Base-by-base conservation (phyloP, 331 rosid species). In the Malus hybrid region DNA sequence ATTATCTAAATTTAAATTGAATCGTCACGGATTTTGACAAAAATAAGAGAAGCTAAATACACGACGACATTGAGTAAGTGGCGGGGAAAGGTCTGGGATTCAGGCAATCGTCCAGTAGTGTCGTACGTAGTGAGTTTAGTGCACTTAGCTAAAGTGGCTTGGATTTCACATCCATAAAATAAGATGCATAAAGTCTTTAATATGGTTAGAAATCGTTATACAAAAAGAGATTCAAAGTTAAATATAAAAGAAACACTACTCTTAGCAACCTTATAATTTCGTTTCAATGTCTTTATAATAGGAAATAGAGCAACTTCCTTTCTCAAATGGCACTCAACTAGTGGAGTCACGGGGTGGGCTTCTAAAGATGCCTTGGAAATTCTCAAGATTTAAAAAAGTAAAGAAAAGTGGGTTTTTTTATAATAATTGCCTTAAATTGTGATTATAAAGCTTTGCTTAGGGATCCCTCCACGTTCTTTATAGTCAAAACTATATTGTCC, bases 1-100 rank as follows among this genome's bases (percentile, higher is more conserved):
- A 0, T 39, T 8, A 2, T 39, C 1, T 8, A 1, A 39, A 8
- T 0, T 8, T 8, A 8, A 39, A 39, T 0, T 1, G 1, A 39
- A 39, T 1, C 0, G 4, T 39, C 12, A 8, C 4, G 1, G 0
- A 9, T 39, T 39, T 39, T 39, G 0, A 0, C 1, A 39, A 3
- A 9, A 39, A 39, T 0, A 39, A 9, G 4, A 10, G 4, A 39
- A 39, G 46, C 0, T 8, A 39, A 39, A 39, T 39, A 39, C 1
- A 39, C 12, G 46, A 39, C 12, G 46, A 9, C 3, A 3, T 10
- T 39, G 46, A 39, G 46, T 39, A 2, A 1, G 46, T 39, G 12
- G 46, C 1, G 1, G 12, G 44, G 3, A 36, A 36, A 36, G 11
- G 44, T 3, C 2, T 0, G 3, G 12, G 1, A 39, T 39, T 7